Base-by-base conservation (phyloP, 2,329 filamentous ascomycete genomes). In the Fusarium decemcellulare region DNA sequence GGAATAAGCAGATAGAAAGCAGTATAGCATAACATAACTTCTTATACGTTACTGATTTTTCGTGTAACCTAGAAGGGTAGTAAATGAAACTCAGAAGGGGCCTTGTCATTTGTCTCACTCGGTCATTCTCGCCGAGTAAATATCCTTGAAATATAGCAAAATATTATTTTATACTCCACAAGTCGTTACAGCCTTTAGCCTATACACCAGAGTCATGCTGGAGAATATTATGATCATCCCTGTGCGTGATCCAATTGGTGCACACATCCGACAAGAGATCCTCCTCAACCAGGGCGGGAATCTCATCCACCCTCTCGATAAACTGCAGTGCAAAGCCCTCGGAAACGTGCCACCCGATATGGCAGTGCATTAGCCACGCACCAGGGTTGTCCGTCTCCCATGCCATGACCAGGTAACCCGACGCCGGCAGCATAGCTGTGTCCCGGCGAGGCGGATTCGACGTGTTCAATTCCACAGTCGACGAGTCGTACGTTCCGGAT, bases 391-490 rank as follows among this genome's bases (percentile, higher is more conserved):
- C 79, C 0, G 81, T 80, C 70, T 84, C 76, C 65, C 86, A 84
- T 2, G 83, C 85, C 56, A 88, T 77, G n/a, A 86, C 82, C 4
- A 86, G 57, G 72, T 83, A 83, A 0, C 85, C 85, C 10, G 71
- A 67, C 1, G 72, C 73, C 1, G 81, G 81, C 4, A 88, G 78
- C 66, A 85, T 81, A 6, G 85, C 85, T 3, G 85, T 83, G 68
- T 88, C 86, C 36, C 87, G 81, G 9, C 87, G 83, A 30, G 84
- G 81, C 2, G 87, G 85, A 72, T 88, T 88, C 2, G n/a, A 30
- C 1, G 56, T 60, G 14, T 73, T 60, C 1, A 72, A 12, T 8
- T 23, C 47, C 2, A 67, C 47, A 0, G 57, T 54, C 14, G 43
- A 46, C 23, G 43, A 46, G 30, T 47, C 27, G 12, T 46, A 46